Percentiles rank a stretch among this genome's conserved stretches.
Conservation (phyloP, 139 green algal species). For the Klebsormidium nitens region DNA sequence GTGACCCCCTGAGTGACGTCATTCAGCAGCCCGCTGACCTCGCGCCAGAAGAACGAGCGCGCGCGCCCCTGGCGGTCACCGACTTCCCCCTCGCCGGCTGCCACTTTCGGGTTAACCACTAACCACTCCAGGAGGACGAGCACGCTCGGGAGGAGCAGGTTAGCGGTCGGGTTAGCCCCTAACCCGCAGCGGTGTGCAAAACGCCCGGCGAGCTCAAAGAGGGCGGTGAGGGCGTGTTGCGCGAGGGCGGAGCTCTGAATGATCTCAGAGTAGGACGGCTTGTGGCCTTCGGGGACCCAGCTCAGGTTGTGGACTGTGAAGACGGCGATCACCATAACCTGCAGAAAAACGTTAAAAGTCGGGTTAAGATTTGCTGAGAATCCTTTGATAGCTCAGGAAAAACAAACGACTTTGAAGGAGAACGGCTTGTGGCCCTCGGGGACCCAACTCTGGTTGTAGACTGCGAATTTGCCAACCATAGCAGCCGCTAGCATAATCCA, state of each 20-base stretch:
- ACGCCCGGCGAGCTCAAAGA: conserved; percentile 21
- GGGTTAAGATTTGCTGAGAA: too few species aligned
- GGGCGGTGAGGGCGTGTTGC: conserved; percentile 19
- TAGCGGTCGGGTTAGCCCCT: not conserved
- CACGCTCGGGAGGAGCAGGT: conserved; percentile 5
- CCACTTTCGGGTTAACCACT: conserved; percentile 4
- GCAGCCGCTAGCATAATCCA: too few species aligned
- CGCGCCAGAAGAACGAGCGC: conserved; percentile 27
- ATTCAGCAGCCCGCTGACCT: conserved; percentile 16
- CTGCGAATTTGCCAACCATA: too few species aligned
- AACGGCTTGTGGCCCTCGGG: too few species aligned
- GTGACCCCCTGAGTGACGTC: not conserved
- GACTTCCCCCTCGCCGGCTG: not conserved
- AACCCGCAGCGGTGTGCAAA: conserved; percentile 13
- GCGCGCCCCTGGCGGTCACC: conserved; percentile 9
- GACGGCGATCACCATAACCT: conserved; percentile 21
- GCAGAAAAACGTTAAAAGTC: too few species aligned
- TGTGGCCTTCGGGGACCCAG: conserved; percentile 9
- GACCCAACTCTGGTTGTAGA: too few species aligned
- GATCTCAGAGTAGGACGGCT: conserved; percentile 21
- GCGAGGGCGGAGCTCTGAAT: conserved; percentile 15
- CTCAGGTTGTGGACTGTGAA: conserved; percentile 35
- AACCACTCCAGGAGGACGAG: conserved; percentile 22
- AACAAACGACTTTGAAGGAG: too few species aligned
- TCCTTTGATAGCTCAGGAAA: too few species aligned